Evolutionary conservation across 176 grass and related monocot species (phyloP), one percentile per base, ranked within the genome.

Genomic region (Pharus latifolius): DNA sequence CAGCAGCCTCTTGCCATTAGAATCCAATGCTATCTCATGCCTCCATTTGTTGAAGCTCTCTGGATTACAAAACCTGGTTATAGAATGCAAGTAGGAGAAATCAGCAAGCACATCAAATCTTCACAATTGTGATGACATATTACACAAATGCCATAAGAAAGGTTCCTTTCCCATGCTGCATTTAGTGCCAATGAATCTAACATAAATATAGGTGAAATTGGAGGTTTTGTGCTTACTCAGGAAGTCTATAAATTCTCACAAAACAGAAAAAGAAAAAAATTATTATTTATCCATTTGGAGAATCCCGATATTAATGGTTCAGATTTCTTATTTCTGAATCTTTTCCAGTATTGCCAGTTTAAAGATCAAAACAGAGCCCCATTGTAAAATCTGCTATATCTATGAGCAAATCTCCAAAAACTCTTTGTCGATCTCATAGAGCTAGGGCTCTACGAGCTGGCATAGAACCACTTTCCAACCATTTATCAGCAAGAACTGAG

Each of bases 11-110:
- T 85, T 90, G 70, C 89, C 89, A 74, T 90, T 84, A 55, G 83
- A 86, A 83, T 92, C 94, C 44, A 97, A 74, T 40, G 89, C 73
- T 69, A 93, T 87, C 59, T 93, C 94, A 82, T 93, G 94, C 85
- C 83, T 82, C 34, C 54, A 81, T 71, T 70, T 75, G 50, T 78
- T 80, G 66, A 89, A 93, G 56, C 94, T 98, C 55, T 93, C 89
- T n/a, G 70, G 70, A 63, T 60, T 84, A 71, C 94, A 93, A 85
- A 85, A 98, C 82, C 94, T 98, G 54, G 48, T 60, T 53, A 81
- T 35, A 45, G 43, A 82, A 52, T 19, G 38, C 19, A 65, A 18
- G 60, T 40, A 75, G 1, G 51, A 74, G 48, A 70, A 67, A 85
- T 59, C 18, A 85, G 38, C 25, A 73, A 53, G 26, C 18, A 14